Conservation (phyloP, 331 rosid genomes). For the Cucumis variabilis region DNA sequence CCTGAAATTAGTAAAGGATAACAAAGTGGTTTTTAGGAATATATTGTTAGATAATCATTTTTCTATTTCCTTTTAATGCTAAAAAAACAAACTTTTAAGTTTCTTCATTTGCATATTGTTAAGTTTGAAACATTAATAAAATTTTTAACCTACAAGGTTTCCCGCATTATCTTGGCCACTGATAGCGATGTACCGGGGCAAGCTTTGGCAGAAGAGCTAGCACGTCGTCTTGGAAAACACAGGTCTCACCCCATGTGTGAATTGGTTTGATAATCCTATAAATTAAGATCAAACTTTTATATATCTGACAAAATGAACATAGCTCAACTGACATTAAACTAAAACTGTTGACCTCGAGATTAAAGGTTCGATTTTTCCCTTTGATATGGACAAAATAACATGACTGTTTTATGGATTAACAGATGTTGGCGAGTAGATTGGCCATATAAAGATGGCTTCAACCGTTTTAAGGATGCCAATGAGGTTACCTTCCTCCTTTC, state of each 20-base stretch:
- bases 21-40: not conserved
- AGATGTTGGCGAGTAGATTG: conserved; percentile 89
- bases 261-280: not conserved
- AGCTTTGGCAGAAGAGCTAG: conserved; percentile 87
- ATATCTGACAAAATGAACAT: not conserved
- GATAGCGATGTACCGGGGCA: conserved; percentile 83
- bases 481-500: conserved; percentile 41
- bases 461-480: conserved; percentile 71
- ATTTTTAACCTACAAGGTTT: conserved; percentile 49
- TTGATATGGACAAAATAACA: not conserved
- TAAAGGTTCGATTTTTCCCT: no score
- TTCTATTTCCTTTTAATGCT: not conserved
- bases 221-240: conserved; percentile 84
- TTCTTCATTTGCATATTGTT: not conserved
- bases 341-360: no score
- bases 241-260: conserved; percentile 48
- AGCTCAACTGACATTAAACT: not conserved
- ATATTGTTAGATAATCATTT: not conserved
- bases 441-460: conserved; percentile 77
- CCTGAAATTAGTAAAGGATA: not conserved
- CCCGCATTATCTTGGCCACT: conserved; percentile 80
- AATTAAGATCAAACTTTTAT: conserved; percentile 31
- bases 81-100: not conserved
- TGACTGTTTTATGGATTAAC: conserved; percentile 29
- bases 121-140: not conserved